Evolutionary conservation across 78 protist genomes (phyloP), one percentile per base, ranked within the genome.

Genomic region (Planoprotostelium fungivorum): DNA sequence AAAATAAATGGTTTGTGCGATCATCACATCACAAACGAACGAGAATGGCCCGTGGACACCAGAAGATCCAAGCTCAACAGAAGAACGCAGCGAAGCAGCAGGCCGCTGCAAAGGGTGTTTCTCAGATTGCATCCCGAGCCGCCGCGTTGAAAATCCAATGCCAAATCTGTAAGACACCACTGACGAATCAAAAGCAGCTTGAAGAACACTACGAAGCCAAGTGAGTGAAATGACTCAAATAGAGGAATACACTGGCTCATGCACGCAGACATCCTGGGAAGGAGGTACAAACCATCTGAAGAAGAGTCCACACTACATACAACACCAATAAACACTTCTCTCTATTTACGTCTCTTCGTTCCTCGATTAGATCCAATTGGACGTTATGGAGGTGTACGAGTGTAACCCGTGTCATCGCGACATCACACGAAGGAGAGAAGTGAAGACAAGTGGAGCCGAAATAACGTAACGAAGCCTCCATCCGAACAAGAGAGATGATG

Each of bases 21-120:
- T n/a, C n/a, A n/a, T n/a, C n/a, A n/a, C n/a, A n/a, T n/a, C n/a
- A n/a, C n/a, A n/a, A n/a, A n/a, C n/a, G n/a, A n/a, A n/a, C n/a
- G 73, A 51, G 73, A 51, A 51, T 51, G 73, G 16, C 73, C 73
- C 73, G 73, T 51, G 73, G 73, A 51, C 73, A 51, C 73, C 73
- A 51, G 16, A 51, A 51, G 73, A 16, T 51, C 16, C 73, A 51
- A 51, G 73, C 73, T 16, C 73, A 51, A 51, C 73, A 51, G 16
- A 51, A 51, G 73, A 51, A 51, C 73, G 73, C 73, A 51, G 73
- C 5, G 16, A 51, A 51, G 73, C 5, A 51, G 16, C 31, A 5
- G 16, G 16, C 5, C 5, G 73, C 5, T 16, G 73, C 73, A 5
- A 51, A 51, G 16, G 73, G 73, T 16, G 73, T 5, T 5, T 51